phyloP scores from a whole-genome alignment of 305 asterid genomes.

The Fraxinus nigra region DNA sequence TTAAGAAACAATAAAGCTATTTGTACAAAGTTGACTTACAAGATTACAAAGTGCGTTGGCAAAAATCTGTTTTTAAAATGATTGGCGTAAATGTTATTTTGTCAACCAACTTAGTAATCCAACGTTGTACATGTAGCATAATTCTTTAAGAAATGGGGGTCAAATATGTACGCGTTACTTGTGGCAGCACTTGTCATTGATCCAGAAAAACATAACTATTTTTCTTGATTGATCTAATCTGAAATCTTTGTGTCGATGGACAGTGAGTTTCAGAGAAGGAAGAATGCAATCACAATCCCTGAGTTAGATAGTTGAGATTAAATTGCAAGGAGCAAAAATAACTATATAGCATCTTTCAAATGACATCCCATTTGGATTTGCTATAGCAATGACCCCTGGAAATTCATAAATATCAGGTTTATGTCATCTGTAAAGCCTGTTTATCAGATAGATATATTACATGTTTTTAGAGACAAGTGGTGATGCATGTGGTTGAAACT shows the following conservation, averaged over 20 bases:
- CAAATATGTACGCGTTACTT: background rate
- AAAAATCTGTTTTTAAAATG: no score
- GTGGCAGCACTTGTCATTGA: background rate
- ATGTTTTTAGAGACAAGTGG: background rate
- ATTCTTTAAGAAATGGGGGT: background rate
- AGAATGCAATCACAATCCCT: background rate
- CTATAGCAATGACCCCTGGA: background rate
- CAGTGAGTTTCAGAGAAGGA: background rate
- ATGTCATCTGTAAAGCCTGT: background rate
- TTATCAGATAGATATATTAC: background rate
- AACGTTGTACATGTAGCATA: no score
- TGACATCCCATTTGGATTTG: background rate
- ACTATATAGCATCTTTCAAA: background rate
- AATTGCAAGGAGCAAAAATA: background rate
- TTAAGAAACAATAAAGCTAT: background rate
- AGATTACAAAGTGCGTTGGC: no score
- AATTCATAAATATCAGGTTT: background rate
- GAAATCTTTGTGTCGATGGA: background rate
- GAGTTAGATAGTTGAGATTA: background rate
- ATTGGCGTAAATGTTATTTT: no score
- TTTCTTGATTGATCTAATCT: background rate
- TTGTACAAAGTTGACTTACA: no score
- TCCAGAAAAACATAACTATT: background rate
- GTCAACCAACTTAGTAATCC: no score
- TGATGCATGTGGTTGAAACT: background rate